Base-by-base conservation (phyloP, 495 filamentous ascomycete genomes). In the Collariella sp. region DNA sequence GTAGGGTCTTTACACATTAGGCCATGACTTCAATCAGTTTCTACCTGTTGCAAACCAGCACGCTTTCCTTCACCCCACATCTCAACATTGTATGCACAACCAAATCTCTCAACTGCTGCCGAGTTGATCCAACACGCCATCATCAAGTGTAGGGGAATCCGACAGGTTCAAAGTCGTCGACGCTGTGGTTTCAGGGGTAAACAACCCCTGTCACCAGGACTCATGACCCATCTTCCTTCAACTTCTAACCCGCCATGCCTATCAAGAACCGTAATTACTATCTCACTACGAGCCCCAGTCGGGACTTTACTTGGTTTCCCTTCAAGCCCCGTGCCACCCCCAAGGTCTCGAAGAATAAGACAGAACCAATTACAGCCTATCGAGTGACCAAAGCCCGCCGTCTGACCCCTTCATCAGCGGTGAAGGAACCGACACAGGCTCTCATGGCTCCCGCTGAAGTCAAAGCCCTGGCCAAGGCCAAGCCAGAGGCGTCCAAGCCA, bases 241-340 rank as follows among this genome's bases (percentile, higher is more conserved):
- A 13, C 11, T 9, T 33, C 12, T 46, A 20, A 46, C 20, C 13
- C 42, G 19, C 19, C 5, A 49, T 55, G 45, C 45, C 52, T 47
- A 7, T 36, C 16, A 55, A 48, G 38, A 43, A 24, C 26, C 52
- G 45, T n/a, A 29, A 36, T 3, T 55, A 55, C 18, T 55, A 49
- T 19, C 29, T 55, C n/a, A 38, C 53, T 7, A 47, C 55, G 11
- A 48, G 35, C 19, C 29, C 49, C 43, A 57, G 22, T 16, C 23
- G 47, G 19, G 42, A 57, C 54, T 57, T 52, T 33, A 24, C 54
- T 23, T 58, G 45, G 50, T 54, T 54, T 18, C 34, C 34, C 26
- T 53, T 46, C 42, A 20, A 23, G 20, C 3, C 31, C 7, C 38
- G 31, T 4, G 18, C 33, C 11, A 16, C 12, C 0, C 18, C 44